phyloP scores from a whole-genome alignment of 305 asterid genomes.

The Fraxinus xanthoxyloides region DNA sequence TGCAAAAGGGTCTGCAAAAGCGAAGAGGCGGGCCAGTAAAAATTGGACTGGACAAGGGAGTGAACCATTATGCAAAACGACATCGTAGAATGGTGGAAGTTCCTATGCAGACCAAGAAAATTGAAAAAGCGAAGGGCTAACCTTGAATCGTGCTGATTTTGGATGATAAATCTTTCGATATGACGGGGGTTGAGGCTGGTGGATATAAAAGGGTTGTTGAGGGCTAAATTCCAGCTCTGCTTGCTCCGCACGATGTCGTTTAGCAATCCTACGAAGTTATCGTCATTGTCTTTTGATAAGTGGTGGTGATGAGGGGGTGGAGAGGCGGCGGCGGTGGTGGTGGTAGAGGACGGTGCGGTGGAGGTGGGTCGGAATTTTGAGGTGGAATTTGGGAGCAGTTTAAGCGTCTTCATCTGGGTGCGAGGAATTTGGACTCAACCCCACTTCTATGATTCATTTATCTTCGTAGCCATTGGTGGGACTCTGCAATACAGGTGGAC shows the following conservation, averaged over 20 bases:
- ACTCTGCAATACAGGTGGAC: neutral
- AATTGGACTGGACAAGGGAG: slow-evolving; percentile 66
- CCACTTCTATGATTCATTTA: neutral
- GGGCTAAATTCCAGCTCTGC: slow-evolving; percentile 61
- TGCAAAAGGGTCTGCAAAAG: slow-evolving; percentile 74
- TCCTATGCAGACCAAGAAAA: slow-evolving; percentile 74
- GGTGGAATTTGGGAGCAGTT: slow-evolving; percentile 22
- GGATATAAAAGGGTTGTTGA: slow-evolving; percentile 45
- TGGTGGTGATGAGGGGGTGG: neutral
- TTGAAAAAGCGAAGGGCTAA: slow-evolving; percentile 89
- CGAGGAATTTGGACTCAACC: neutral
- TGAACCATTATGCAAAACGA: slow-evolving; percentile 79
- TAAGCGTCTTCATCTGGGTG: slow-evolving; percentile 27
- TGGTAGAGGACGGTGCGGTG: slow-evolving; percentile 17
- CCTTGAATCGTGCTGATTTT: slow-evolving; percentile 57
- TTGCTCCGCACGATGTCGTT: slow-evolving; percentile 60
- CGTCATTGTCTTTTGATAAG: slow-evolving; percentile 43
- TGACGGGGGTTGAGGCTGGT: slow-evolving; percentile 47
- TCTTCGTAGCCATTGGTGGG: neutral
- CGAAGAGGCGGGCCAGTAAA: slow-evolving; percentile 88
- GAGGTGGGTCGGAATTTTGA: slow-evolving; percentile 23
- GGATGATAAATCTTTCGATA: slow-evolving; percentile 59
- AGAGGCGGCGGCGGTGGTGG: neutral
- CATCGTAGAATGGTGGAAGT: slow-evolving; percentile 61
- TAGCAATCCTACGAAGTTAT: slow-evolving; percentile 48